Conservation (phyloP, 2,329 filamentous ascomycete genomes). For the Pleoardoris graminearum region DNA sequence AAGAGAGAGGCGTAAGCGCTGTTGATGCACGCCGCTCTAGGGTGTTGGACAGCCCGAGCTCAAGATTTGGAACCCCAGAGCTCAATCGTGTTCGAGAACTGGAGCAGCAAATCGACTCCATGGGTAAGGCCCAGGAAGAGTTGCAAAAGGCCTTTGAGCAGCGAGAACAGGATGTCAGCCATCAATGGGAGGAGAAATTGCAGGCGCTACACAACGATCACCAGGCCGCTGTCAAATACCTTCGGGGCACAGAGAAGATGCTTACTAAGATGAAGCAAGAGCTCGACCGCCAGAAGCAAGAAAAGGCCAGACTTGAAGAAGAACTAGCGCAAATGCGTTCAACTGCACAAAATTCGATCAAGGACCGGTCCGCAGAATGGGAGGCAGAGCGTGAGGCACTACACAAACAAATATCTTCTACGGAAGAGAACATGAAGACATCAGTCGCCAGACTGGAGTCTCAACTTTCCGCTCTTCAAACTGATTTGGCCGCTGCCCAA, state of each 20-base stretch:
- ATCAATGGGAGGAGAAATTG: slow-evolving; percentile 88
- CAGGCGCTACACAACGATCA: slow-evolving; percentile 95
- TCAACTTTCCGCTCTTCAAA: slow-evolving; percentile 68
- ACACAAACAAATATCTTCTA: slow-evolving; percentile 66
- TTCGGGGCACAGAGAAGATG: slow-evolving; percentile 99
- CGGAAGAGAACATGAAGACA: slow-evolving; percentile 70
- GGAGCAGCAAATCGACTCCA: slow-evolving; percentile 81
- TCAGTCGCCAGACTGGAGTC: slow-evolving; percentile 71
- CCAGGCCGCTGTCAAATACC: slow-evolving; percentile 95
- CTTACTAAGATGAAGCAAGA: slow-evolving; percentile 98
- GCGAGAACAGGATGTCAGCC: slow-evolving; percentile 84
- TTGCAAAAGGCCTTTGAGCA: slow-evolving; percentile 75
- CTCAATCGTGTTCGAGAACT: slow-evolving; percentile 78
- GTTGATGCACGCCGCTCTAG: slow-evolving; percentile 72
- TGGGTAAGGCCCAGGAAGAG: slow-evolving; percentile 81
- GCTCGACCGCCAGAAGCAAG: slow-evolving; percentile 85
- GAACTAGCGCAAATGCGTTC: slow-evolving; percentile 68
- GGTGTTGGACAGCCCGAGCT: slow-evolving; percentile 72
- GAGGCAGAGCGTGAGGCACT: slow-evolving; percentile 72
- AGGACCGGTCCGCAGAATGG: slow-evolving; percentile 64
- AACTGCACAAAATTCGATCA: slow-evolving; percentile 42
- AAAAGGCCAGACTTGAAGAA: slow-evolving; percentile 79
- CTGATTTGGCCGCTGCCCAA: slow-evolving; percentile 68
- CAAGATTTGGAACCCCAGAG: slow-evolving; percentile 76
- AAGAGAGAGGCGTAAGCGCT: slow-evolving; percentile 83